A percentile compares a stretch with the other conserved stretches of the same genome.
These are phyloP conservation scores for Aphanomyces stellatus DNA, from an alignment of 352 stramenopile genomes.

Conservation along the genomic window DNA sequence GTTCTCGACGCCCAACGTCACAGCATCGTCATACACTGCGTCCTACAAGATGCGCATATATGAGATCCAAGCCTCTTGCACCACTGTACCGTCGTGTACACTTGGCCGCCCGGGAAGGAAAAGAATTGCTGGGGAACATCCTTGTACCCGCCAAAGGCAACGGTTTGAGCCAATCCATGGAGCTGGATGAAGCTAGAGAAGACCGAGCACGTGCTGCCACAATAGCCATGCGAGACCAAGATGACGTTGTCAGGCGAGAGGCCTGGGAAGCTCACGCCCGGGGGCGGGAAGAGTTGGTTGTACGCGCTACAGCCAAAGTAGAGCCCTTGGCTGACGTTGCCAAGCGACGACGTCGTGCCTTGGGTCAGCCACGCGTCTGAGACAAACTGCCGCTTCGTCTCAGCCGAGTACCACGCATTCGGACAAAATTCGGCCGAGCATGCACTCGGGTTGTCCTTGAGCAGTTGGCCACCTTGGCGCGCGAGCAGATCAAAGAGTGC, in stretches of 20 bases:
- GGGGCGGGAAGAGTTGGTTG: slow-evolving; percentile 9
- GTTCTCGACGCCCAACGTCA: slow-evolving; percentile 7
- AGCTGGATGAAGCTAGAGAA: slow-evolving; percentile 20
- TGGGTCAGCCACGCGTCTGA: slow-evolving; percentile 1
- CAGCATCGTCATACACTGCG: slow-evolving; percentile 8
- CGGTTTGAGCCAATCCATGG: slow-evolving; percentile 12
- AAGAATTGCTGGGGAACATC: slow-evolving; percentile 16
- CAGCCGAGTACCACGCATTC: slow-evolving; percentile 6
- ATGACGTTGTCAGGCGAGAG: slow-evolving; percentile 4
- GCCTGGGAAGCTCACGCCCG: slow-evolving; percentile 3
- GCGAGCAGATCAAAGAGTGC: slow-evolving; percentile 11
- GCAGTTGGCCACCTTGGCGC: not conserved
- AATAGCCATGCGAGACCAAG: slow-evolving; percentile 18
- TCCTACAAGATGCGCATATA: not conserved
- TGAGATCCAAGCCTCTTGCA: not conserved
- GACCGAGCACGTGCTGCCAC: slow-evolving; percentile 20
- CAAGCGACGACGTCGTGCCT: not conserved
- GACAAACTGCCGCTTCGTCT: slow-evolving; percentile 10
- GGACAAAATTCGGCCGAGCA: slow-evolving; percentile 2
- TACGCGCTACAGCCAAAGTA: slow-evolving; percentile 13
- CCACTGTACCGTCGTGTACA: slow-evolving; percentile 17
- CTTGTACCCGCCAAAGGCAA: slow-evolving; percentile 18
- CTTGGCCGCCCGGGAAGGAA: slow-evolving; percentile 19
- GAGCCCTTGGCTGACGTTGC: slow-evolving; percentile 8
- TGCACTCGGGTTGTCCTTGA: not conserved